Conservation (phyloP, 805 yeast species). For the Candida ulmi region DNA sequence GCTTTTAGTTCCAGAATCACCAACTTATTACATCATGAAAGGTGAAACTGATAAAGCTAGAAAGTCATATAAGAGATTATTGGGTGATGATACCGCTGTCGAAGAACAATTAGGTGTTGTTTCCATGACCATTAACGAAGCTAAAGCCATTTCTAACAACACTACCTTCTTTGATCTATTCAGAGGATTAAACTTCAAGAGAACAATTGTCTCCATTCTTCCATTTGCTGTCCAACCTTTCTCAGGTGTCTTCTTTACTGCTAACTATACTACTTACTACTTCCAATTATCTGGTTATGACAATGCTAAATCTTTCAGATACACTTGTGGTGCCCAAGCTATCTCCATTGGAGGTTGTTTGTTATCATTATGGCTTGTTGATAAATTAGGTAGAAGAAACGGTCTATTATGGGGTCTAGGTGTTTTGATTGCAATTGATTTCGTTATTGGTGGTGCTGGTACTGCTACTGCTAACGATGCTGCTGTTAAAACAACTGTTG, state of each 20-base stretch:
- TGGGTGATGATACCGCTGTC: conserved; percentile 14
- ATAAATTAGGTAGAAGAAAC: conserved; percentile 24
- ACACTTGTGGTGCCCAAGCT: conserved; percentile 27
- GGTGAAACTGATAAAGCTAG: conserved; percentile 29
- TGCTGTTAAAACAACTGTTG: conserved; percentile 18
- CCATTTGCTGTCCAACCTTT: conserved; percentile 34
- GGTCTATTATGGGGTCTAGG: conserved; percentile 23
- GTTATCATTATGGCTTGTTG: conserved; percentile 23
- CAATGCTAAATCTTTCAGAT: conserved; percentile 31
- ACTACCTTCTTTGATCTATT: conserved; percentile 36
- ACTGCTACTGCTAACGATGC: conserved; percentile 3
- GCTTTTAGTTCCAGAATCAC: conserved; percentile 35
- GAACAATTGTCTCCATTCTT: conserved; percentile 32
- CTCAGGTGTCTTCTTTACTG: conserved; percentile 37
- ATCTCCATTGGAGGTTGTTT: conserved; percentile 26
- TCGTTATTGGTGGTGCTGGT: conserved; percentile 23
- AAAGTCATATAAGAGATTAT: conserved; percentile 19
- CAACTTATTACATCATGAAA: conserved; percentile 34
- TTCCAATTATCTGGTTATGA: conserved; percentile 41
- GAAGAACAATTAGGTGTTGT: conserved; percentile 26
- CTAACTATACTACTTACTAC: conserved; percentile 43
- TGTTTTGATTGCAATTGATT: conserved; percentile 16
- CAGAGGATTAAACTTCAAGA: conserved; percentile 33
- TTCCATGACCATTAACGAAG: conserved; percentile 23
- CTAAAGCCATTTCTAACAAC: conserved; percentile 20